These are phyloP conservation scores for Orobanche coerulescens DNA, from an alignment of 257 asterid species.

Conservation along the genomic window DNA sequence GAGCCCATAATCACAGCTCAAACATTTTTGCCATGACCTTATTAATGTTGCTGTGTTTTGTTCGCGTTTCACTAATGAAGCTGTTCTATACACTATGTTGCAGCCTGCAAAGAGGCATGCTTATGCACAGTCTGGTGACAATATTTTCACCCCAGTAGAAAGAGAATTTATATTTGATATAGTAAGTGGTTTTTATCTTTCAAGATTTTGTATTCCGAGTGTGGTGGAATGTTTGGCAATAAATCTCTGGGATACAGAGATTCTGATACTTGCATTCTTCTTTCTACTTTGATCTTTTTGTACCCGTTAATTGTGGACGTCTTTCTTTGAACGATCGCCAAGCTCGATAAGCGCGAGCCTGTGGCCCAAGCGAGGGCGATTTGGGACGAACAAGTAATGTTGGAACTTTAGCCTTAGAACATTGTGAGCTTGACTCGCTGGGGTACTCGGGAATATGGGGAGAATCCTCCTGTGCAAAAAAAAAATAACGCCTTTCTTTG, in stretches of 20 bases:
- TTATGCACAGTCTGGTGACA: slow-evolving; percentile 77
- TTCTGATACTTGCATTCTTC: background rate
- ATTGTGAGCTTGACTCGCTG: too few relatives aligned
- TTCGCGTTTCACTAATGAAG: slow-evolving; percentile 9
- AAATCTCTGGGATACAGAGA: background rate
- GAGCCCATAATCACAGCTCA: background rate
- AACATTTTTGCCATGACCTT: background rate
- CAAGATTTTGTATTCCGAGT: background rate
- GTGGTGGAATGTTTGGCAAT: background rate
- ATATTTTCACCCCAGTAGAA: slow-evolving; percentile 66
- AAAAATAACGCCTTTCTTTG: too few relatives aligned
- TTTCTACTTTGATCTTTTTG: background rate
- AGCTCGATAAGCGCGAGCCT: too few relatives aligned
- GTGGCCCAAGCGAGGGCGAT: too few relatives aligned
- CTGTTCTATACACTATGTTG: slow-evolving; percentile 19
- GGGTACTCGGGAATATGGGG: too few relatives aligned
- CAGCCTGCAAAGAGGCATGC: slow-evolving; percentile 93
- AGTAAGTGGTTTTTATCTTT: slow-evolving; percentile 39
- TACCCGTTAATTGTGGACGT: background rate
- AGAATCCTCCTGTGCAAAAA: too few relatives aligned
- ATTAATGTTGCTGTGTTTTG: background rate
- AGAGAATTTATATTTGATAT: slow-evolving; percentile 86
- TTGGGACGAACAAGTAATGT: too few relatives aligned
- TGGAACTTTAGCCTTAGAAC: too few relatives aligned
- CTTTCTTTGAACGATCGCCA: too few relatives aligned